These are phyloP conservation scores for Andrographis paniculata DNA, from an alignment of 305 asterid genomes.

Conservation along the genomic window DNA sequence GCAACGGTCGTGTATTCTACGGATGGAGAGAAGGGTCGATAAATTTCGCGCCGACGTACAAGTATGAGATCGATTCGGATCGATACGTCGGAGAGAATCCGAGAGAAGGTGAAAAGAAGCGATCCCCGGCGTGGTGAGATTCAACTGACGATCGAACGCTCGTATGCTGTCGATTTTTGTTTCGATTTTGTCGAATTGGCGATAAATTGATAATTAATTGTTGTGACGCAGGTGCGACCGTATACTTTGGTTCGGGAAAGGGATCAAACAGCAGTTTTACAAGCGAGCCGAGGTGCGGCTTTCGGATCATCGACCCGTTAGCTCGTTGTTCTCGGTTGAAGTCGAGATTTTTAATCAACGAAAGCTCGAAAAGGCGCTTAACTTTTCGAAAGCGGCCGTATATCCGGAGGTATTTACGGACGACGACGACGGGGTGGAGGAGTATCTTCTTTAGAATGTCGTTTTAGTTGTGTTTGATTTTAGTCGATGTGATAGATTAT, in stretches of 20 bases:
- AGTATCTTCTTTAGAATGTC: neutral
- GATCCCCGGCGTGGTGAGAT: slow-evolving; percentile 91
- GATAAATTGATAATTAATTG: too few relatives aligned
- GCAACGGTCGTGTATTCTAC: slow-evolving; percentile 62
- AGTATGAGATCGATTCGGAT: slow-evolving; percentile 69
- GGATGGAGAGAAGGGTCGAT: slow-evolving; percentile 89
- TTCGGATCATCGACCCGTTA: slow-evolving; percentile 90
- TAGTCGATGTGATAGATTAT: too few relatives aligned
- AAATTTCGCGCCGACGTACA: slow-evolving; percentile 85
- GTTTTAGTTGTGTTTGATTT: too few relatives aligned
- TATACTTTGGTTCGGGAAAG: slow-evolving; percentile 83
- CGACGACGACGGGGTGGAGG: slow-evolving; percentile 26
- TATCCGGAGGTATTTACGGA: slow-evolving; percentile 49
- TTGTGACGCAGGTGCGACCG: slow-evolving; percentile 96
- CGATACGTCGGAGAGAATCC: slow-evolving; percentile 56
- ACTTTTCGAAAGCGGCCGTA: slow-evolving; percentile 47
- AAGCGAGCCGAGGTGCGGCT: slow-evolving; percentile 51
- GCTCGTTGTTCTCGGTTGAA: slow-evolving; percentile 56
- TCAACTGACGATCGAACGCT: too few relatives aligned
- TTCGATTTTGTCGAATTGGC: too few relatives aligned
- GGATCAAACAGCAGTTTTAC: slow-evolving; percentile 67
- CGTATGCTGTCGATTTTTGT: too few relatives aligned
- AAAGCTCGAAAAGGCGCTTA: slow-evolving; percentile 77
- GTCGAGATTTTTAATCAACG: slow-evolving; percentile 75
- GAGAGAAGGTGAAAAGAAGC: slow-evolving; percentile 82